Conservation (phyloP, 2,329 filamentous ascomycete genomes). For the Penicillium decumbens region DNA sequence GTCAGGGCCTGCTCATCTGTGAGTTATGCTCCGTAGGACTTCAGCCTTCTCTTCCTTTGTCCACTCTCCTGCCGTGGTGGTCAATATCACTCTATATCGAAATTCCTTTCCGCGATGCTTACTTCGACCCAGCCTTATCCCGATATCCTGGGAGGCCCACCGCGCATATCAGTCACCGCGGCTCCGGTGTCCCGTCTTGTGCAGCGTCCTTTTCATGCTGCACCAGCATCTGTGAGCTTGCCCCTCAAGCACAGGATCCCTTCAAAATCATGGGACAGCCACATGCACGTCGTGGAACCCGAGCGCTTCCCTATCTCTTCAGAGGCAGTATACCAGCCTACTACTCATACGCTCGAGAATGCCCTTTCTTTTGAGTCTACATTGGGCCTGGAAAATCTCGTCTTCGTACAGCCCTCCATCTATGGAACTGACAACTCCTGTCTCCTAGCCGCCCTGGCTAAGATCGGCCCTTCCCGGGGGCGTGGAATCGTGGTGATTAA, state of each 20-base stretch:
- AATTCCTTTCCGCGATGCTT: conserved; percentile 20
- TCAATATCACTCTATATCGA: background rate
- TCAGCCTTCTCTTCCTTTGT: background rate
- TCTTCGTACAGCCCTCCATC: conserved; percentile 59
- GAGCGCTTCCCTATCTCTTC: conserved; percentile 47
- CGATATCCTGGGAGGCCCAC: conserved; percentile 11
- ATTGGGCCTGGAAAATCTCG: conserved; percentile 53
- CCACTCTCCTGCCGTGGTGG: background rate
- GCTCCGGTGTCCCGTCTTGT: conserved; percentile 5
- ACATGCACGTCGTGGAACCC: conserved; percentile 61
- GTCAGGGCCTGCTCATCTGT: conserved; percentile 14
- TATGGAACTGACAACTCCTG: conserved; percentile 60
- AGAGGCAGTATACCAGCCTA: conserved; percentile 51
- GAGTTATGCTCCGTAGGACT: conserved; percentile 8
- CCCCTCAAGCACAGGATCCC: conserved; percentile 28
- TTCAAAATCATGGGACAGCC: conserved; percentile 53
- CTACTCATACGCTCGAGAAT: conserved; percentile 48
- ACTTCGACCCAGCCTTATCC: conserved; percentile 23
- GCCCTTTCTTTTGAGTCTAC: conserved; percentile 50
- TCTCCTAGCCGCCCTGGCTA: conserved; percentile 51
- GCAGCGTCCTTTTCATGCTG: conserved; percentile 14
- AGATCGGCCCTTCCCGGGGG: conserved; percentile 48
- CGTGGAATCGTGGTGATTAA: conserved; percentile 57
- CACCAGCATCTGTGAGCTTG: background rate
- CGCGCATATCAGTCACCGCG: conserved; percentile 17